Conservation (phyloP, 176 grass and related monocot genomes). For the Puccinellia tenuiflora region DNA sequence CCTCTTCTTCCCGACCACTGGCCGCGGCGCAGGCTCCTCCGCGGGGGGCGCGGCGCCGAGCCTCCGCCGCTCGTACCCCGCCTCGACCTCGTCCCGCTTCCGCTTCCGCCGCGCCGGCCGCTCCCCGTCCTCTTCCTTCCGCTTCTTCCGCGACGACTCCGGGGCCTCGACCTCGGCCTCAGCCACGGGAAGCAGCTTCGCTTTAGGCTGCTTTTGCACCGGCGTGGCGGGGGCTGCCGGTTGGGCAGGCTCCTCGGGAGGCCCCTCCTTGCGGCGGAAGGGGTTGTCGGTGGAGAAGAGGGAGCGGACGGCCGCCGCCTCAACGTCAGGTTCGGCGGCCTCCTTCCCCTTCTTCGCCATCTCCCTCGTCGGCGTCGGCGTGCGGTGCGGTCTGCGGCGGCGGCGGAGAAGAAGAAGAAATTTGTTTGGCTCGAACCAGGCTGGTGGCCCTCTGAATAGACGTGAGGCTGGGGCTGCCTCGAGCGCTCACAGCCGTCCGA, state of each 20-base stretch:
- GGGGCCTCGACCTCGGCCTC: neutral
- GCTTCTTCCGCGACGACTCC: constrained; percentile 21
- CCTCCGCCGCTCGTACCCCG: neutral
- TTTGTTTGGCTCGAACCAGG: neutral
- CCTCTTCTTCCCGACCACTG: constrained; percentile 56
- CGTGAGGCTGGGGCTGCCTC: neutral
- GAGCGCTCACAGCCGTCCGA: neutral
- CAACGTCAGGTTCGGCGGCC: constrained; percentile 7
- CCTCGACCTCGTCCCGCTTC: constrained; percentile 47
- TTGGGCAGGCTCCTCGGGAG: neutral
- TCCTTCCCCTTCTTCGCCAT: constrained; percentile 59
- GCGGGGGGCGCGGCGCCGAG: neutral
- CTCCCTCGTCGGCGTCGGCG: constrained; percentile 36
- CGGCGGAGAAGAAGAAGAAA: neutral
- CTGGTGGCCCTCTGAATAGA: neutral
- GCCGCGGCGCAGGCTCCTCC: neutral
- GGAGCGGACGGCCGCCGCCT: constrained; percentile 32
- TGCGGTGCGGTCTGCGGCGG: constrained; percentile 18
- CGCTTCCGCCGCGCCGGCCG: constrained; percentile 13
- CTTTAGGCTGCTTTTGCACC: neutral
- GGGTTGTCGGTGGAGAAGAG: constrained; percentile 63
- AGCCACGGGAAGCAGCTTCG: neutral
- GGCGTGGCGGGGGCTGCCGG: neutral
- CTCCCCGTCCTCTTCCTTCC: constrained; percentile 1
- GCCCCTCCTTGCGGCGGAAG: constrained; percentile 44